Percentiles rank a stretch among this genome's conserved stretches.
Evolutionary conservation across 768 basidiomycete genomes (phyloP).

Genomic region (Pilatotrama ljubarskyi): DNA sequence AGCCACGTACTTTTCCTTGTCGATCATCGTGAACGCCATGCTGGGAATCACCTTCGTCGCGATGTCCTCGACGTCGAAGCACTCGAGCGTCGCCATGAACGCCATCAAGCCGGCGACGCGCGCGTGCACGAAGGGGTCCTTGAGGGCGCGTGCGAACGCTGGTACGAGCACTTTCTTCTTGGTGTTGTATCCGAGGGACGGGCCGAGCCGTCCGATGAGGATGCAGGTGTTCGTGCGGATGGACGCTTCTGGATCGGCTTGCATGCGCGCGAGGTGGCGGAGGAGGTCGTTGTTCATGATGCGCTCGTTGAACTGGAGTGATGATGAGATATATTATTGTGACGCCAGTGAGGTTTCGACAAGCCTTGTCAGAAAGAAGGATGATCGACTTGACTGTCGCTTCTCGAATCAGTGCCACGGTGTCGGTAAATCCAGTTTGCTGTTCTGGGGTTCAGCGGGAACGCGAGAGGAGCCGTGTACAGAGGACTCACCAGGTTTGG

Average conservation of each 20-base stretch:
- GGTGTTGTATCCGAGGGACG: slow-evolving; percentile 81
- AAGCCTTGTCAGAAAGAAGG: slow-evolving; percentile 80
- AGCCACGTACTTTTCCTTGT: slow-evolving; percentile 83
- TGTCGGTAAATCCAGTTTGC: slow-evolving; percentile 97
- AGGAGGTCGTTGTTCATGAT: slow-evolving; percentile 96
- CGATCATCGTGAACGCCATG: slow-evolving; percentile 76
- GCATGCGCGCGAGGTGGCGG: slow-evolving; percentile 88
- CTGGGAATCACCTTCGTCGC: slow-evolving; percentile 89
- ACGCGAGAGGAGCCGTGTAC: background rate
- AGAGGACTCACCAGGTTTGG: slow-evolving; percentile 73
- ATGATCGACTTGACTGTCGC: slow-evolving; percentile 89
- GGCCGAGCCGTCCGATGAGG: slow-evolving; percentile 87
- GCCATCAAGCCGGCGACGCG: slow-evolving; percentile 94
- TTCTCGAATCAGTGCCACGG: slow-evolving; percentile 91
- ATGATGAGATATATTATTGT: too few species aligned
- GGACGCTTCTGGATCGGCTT: slow-evolving; percentile 89
- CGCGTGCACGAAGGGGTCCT: slow-evolving; percentile 90
- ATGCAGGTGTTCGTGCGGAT: slow-evolving; percentile 98
- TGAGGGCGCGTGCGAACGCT: slow-evolving; percentile 86
- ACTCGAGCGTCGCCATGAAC: slow-evolving; percentile 91
- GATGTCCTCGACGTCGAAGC: slow-evolving; percentile 85
- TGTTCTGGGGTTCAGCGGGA: slow-evolving; percentile 30
- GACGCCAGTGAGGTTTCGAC: background rate
- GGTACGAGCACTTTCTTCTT: slow-evolving; percentile 97
- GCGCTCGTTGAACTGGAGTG: slow-evolving; percentile 75